Conservation (phyloP, 1,284 basidiomycete species). For the Ganoderma leucocontextum region DNA sequence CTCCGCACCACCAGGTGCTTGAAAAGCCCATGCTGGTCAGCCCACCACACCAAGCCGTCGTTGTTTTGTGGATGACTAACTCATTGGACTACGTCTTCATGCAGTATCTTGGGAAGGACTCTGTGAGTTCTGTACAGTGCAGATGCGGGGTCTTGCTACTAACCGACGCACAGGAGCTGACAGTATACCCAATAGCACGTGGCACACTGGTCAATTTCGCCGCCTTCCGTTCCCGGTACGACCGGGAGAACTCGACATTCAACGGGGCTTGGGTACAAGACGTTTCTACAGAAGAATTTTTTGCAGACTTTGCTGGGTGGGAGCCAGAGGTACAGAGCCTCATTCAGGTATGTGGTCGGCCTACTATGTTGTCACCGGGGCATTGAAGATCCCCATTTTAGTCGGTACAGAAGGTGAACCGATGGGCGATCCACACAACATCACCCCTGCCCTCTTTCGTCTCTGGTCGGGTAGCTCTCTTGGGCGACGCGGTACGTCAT, state of each 20-base stretch:
- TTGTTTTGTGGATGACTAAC: not conserved
- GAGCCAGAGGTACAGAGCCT: slow-evolving; percentile 51
- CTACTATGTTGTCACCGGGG: not conserved
- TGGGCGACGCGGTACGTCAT: slow-evolving; percentile 57
- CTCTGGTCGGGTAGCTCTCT: slow-evolving; percentile 50
- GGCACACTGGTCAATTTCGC: slow-evolving; percentile 54
- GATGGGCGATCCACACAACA: slow-evolving; percentile 60
- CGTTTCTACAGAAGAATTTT: slow-evolving; percentile 40
- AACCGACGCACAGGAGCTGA: slow-evolving; percentile 46
- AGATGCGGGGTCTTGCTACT: not conserved
- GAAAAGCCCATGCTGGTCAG: slow-evolving; percentile 47
- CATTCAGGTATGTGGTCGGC: slow-evolving; percentile 44
- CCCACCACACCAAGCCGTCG: slow-evolving; percentile 5
- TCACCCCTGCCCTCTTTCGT: slow-evolving; percentile 50
- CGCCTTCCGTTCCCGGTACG: slow-evolving; percentile 44
- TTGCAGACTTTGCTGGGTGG: slow-evolving; percentile 47
- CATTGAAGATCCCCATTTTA: slow-evolving; percentile 7
- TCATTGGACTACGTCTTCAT: not conserved
- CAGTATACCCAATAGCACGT: slow-evolving; percentile 53
- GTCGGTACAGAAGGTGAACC: slow-evolving; percentile 38
- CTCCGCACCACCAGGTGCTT: slow-evolving; percentile 47
- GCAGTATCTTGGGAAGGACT: slow-evolving; percentile 54
- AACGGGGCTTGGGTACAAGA: slow-evolving; percentile 49
- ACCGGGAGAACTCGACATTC: slow-evolving; percentile 46
- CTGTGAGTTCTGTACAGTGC: slow-evolving; percentile 36